Conservation (phyloP, 345 rosid species). For the Diplotaxis tenuifolia region DNA sequence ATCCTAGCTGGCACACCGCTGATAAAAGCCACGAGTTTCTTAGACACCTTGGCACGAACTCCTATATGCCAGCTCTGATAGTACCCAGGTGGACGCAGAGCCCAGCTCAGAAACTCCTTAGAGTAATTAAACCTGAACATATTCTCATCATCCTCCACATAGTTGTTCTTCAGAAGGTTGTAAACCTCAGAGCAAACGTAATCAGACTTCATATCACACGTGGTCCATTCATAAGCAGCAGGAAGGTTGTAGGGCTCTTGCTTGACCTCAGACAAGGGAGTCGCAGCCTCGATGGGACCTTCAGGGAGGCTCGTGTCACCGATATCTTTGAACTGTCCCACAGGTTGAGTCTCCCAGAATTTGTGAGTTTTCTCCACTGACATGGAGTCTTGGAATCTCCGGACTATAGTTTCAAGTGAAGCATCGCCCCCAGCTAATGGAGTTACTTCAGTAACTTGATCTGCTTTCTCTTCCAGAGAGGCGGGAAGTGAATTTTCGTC, state of each 20-base stretch:
- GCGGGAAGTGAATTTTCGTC: neutral
- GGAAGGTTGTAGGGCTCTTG: constrained; percentile 9
- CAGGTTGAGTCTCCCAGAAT: constrained; percentile 7
- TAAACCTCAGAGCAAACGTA: neutral
- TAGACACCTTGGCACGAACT: neutral
- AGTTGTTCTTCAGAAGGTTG: neutral
- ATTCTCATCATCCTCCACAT: neutral
- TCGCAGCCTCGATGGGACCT: neutral
- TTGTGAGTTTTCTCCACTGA: neutral
- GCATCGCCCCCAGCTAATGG: neutral
- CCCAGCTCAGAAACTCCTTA: constrained; percentile 3
- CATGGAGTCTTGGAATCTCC: neutral
- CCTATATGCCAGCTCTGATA: constrained; percentile 8
- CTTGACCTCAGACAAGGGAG: constrained; percentile 1
- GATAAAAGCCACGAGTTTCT: constrained; percentile 6
- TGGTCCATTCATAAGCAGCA: constrained; percentile 5
- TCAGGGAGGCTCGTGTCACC: neutral
- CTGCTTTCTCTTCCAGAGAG: neutral
- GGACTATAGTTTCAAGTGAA: neutral
- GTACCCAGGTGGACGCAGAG: constrained; percentile 7
- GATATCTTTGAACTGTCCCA: neutral
- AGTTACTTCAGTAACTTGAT: neutral
- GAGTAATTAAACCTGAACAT: neutral
- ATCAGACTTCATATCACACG: constrained; percentile 8
- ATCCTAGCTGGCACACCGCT: constrained; percentile 3